Evolutionary conservation across 352 stramenopile genomes (phyloP).

Genomic region (Phytophthora idaei): DNA sequence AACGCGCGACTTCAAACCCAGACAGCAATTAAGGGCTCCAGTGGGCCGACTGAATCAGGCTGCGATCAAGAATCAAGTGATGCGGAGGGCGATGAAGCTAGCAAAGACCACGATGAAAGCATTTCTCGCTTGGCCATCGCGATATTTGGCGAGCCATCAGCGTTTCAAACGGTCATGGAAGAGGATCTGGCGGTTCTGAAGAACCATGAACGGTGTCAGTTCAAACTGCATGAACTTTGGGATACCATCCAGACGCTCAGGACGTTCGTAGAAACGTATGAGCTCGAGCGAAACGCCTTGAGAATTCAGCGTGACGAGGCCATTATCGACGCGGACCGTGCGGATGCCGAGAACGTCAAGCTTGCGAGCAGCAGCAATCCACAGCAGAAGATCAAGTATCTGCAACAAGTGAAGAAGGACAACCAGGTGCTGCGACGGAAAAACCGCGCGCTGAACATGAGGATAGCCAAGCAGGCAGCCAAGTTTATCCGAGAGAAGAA

Average conservation of each 20-base stretch:
- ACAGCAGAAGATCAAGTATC: conserved; percentile 78
- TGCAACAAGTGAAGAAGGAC: conserved; percentile 73
- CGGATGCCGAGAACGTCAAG: conserved; percentile 61
- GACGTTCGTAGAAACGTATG: conserved; percentile 65
- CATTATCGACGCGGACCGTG: conserved; percentile 52
- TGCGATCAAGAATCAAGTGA: conserved; percentile 11
- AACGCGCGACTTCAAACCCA: conserved; percentile 20
- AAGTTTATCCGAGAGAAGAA: conserved; percentile 29
- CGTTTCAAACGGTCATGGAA: conserved; percentile 37
- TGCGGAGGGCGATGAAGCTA: conserved; percentile 1
- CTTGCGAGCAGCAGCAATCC: conserved; percentile 67
- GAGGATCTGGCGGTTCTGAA: conserved; percentile 32
- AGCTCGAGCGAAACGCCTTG: conserved; percentile 56
- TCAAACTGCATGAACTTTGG: conserved; percentile 76
- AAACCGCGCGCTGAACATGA: conserved; percentile 63
- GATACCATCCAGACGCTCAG: conserved; percentile 64
- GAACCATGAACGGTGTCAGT: conserved; percentile 60
- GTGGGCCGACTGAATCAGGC: neutral
- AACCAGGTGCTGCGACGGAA: conserved; percentile 55
- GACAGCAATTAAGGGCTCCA: conserved; percentile 1
- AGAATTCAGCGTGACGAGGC: conserved; percentile 64
- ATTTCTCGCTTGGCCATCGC: conserved; percentile 17
- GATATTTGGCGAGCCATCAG: conserved; percentile 29
- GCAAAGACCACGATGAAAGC: conserved; percentile 13
- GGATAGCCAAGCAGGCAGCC: conserved; percentile 31